These are phyloP conservation scores for Macrocybe gigantea DNA, from an alignment of 768 basidiomycete species.

Conservation along the genomic window DNA sequence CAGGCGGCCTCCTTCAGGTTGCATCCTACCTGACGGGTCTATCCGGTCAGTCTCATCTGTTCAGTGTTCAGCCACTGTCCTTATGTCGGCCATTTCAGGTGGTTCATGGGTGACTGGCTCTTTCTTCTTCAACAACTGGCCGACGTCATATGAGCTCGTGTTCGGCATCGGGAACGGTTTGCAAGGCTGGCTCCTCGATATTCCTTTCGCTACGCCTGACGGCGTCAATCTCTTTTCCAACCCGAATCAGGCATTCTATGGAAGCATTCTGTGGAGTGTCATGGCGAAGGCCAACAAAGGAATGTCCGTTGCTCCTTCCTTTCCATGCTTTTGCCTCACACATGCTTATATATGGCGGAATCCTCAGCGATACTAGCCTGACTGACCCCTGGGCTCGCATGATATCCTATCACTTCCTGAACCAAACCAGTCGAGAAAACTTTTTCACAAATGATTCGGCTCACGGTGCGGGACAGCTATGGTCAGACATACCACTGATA, in stretches of 20 bases:
- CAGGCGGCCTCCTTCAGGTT: constrained; percentile 68
- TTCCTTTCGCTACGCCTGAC: constrained; percentile 49
- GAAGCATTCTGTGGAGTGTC: constrained; percentile 47
- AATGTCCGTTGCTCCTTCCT: constrained; percentile 33
- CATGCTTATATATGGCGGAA: not conserved
- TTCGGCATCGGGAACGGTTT: constrained; percentile 45
- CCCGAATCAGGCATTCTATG: constrained; percentile 47
- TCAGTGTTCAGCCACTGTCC: not conserved
- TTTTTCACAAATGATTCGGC: constrained; percentile 53
- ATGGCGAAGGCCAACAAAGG: constrained; percentile 48
- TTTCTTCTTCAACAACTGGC: constrained; percentile 59
- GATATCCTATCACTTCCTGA: constrained; percentile 70
- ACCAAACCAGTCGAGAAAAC: constrained; percentile 50
- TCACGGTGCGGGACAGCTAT: constrained; percentile 71
- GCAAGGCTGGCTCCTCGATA: constrained; percentile 51
- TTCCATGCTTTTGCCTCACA: not conserved
- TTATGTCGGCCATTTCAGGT: constrained; percentile 24
- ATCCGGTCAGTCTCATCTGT: constrained; percentile 38
- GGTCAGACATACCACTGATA: constrained; percentile 50
- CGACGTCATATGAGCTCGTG: constrained; percentile 49
- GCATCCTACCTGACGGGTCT: constrained; percentile 63
- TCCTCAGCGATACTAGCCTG: constrained; percentile 52
- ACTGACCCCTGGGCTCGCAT: constrained; percentile 62
- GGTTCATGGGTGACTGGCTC: constrained; percentile 69
- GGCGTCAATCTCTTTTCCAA: constrained; percentile 39